Evolutionary conservation across 2,329 filamentous ascomycete genomes (phyloP).

Genomic region (Berkeleyomyces basicola): DNA sequence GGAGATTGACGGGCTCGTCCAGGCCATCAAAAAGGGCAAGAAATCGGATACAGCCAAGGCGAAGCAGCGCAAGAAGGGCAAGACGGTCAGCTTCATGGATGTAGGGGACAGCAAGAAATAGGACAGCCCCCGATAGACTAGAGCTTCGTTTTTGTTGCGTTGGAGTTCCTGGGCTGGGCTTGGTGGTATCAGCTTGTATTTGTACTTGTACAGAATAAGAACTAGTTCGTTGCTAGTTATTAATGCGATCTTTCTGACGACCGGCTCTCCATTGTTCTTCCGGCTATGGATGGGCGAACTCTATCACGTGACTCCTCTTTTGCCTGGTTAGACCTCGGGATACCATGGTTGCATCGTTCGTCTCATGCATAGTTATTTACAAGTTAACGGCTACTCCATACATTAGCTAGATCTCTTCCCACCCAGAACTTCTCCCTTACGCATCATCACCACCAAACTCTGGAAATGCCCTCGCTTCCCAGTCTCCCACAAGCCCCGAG

Average conservation of each 20-base stretch:
- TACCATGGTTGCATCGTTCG: background rate
- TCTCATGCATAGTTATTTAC: background rate
- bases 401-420: background rate
- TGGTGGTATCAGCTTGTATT: background rate
- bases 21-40: slow-evolving; percentile 23
- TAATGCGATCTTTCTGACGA: too few relatives aligned
- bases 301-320: background rate
- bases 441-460: background rate
- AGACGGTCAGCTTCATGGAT: slow-evolving; percentile 15
- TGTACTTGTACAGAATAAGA: too few relatives aligned
- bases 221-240: too few relatives aligned
- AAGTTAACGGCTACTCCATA: too few relatives aligned
- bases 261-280: too few relatives aligned
- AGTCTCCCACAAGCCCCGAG: background rate
- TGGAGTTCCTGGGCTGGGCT: background rate
- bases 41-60: slow-evolving; percentile 20
- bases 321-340: background rate
- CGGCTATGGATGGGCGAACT: background rate
- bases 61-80: slow-evolving; percentile 20
- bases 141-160: background rate
- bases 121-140: background rate
- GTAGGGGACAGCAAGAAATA: slow-evolving; percentile 16
- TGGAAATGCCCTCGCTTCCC: background rate
- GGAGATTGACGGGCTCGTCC: slow-evolving; percentile 23
- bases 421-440: background rate